These are phyloP conservation scores for Suillus paluster DNA, from an alignment of 768 basidiomycete genomes.

Conservation along the genomic window DNA sequence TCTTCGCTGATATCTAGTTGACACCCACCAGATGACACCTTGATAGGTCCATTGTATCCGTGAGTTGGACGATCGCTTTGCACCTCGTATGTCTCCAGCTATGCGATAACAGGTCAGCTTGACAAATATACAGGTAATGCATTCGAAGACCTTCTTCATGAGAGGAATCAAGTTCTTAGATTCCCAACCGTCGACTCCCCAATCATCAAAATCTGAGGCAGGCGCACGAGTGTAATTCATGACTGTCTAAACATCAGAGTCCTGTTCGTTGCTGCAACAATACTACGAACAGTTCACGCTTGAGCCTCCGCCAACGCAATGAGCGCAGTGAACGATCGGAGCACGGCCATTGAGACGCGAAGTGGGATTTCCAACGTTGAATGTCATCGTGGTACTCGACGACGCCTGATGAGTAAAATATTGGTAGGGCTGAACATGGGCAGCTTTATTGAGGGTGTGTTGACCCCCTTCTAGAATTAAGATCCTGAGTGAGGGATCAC, in stretches of 20 bases:
- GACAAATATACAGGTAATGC: not conserved
- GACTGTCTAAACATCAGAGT: constrained; percentile 10
- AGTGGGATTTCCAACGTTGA: constrained; percentile 16
- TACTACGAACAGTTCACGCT: constrained; percentile 21
- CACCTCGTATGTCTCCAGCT: constrained; percentile 28
- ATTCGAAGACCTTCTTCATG: constrained; percentile 24
- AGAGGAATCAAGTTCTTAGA: constrained; percentile 29
- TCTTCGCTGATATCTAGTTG: constrained; percentile 37
- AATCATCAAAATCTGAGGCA: constrained; percentile 35
- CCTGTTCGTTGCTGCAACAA: not conserved
- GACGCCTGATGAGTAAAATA: constrained; percentile 21
- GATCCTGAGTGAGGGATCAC: constrained; percentile 31
- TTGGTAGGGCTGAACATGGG: constrained; percentile 25
- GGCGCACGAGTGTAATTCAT: constrained; percentile 27
- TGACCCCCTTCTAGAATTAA: constrained; percentile 31
- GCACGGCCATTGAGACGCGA: constrained; percentile 19
- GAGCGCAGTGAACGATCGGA: constrained; percentile 20
- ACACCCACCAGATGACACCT: constrained; percentile 30
- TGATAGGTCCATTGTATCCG: constrained; percentile 27
- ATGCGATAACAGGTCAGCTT: not conserved
- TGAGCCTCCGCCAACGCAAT: constrained; percentile 31
- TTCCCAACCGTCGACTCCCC: constrained; percentile 33
- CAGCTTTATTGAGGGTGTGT: constrained; percentile 21
- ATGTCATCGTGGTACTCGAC: constrained; percentile 20
- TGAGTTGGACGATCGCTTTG: constrained; percentile 20